phyloP scores from a whole-genome alignment of 2,329 filamentous ascomycete genomes.

The Diaporthe aspalathi region DNA sequence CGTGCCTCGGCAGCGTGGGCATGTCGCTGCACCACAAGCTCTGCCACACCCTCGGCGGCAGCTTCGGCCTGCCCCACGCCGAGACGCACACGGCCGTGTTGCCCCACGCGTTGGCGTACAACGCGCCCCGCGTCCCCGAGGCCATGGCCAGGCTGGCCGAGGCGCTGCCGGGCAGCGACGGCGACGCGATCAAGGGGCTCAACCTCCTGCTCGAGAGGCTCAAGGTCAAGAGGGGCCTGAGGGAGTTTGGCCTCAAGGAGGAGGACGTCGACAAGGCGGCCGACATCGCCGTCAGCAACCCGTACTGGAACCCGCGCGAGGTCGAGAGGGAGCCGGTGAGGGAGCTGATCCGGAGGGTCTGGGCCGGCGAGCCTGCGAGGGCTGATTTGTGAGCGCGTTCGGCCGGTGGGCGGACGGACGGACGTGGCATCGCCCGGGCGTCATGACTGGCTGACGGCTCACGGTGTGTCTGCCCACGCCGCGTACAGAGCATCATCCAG shows the following conservation, averaged over 20 bases:
- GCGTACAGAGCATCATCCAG: not conserved
- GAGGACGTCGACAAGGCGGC: constrained; percentile 67
- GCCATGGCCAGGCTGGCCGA: constrained; percentile 64
- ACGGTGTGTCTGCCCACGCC: too few relatives aligned
- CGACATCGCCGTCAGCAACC: constrained; percentile 65
- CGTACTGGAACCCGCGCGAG: constrained; percentile 68
- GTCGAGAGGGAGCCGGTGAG: constrained; percentile 62
- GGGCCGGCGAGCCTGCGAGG: constrained; percentile 66
- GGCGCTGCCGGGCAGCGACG: constrained; percentile 65
- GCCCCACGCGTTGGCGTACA: constrained; percentile 73
- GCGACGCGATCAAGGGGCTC: constrained; percentile 67
- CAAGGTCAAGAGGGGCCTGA: constrained; percentile 62
- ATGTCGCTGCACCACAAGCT: constrained; percentile 77
- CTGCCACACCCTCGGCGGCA: constrained; percentile 73
- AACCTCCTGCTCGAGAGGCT: constrained; percentile 66
- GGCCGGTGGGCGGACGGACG: too few relatives aligned
- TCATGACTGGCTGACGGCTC: not conserved
- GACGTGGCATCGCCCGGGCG: not conserved
- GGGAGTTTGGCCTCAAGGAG: constrained; percentile 67
- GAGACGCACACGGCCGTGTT: constrained; percentile 74
- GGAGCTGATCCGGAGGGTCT: constrained; percentile 67
- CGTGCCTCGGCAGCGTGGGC: constrained; percentile 67
- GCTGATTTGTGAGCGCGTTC: constrained; percentile 58
- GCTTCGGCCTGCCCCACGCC: constrained; percentile 72
- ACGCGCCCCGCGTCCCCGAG: constrained; percentile 64